phyloP scores from a whole-genome alignment of 305 asterid species.

The Fraxinus angustifolia region DNA sequence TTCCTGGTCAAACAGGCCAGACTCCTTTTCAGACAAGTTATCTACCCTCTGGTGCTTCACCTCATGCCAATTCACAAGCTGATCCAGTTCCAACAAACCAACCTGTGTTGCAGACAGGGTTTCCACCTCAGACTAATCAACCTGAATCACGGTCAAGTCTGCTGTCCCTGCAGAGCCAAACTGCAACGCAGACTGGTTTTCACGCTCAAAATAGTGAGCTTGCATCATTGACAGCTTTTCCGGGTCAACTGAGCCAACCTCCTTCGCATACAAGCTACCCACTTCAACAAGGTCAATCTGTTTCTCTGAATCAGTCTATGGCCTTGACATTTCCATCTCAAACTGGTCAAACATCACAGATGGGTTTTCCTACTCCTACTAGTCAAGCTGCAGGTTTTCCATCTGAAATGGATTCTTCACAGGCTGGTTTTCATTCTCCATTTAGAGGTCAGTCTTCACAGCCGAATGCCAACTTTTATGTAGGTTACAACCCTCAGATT shows the following conservation, averaged over 20 bases:
- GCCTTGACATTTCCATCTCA: slow-evolving; percentile 3
- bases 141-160: slow-evolving; percentile 41
- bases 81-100: slow-evolving; percentile 23
- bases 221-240: slow-evolving; percentile 27
- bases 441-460: slow-evolving; percentile 28
- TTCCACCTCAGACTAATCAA: neutral
- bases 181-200: slow-evolving; percentile 32
- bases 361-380: slow-evolving; percentile 51
- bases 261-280: slow-evolving; percentile 7
- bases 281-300: neutral
- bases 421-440: slow-evolving; percentile 25
- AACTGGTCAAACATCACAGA: slow-evolving; percentile 29
- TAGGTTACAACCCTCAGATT: slow-evolving; percentile 44
- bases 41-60: slow-evolving; percentile 49
- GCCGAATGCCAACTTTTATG: slow-evolving; percentile 49
- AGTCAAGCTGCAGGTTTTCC: slow-evolving; percentile 41
- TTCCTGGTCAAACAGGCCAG: slow-evolving; percentile 43
- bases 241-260: slow-evolving; percentile 43
- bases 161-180: slow-evolving; percentile 47
- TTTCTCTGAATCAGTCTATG: neutral
- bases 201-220: slow-evolving; percentile 45
- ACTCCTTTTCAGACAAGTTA: slow-evolving; percentile 17
- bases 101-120: neutral
- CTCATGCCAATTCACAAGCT: slow-evolving; percentile 33
- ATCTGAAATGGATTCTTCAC: slow-evolving; percentile 31